phyloP scores from a whole-genome alignment of 2,329 filamentous ascomycete species.

The Fusarium abutilonis region DNA sequence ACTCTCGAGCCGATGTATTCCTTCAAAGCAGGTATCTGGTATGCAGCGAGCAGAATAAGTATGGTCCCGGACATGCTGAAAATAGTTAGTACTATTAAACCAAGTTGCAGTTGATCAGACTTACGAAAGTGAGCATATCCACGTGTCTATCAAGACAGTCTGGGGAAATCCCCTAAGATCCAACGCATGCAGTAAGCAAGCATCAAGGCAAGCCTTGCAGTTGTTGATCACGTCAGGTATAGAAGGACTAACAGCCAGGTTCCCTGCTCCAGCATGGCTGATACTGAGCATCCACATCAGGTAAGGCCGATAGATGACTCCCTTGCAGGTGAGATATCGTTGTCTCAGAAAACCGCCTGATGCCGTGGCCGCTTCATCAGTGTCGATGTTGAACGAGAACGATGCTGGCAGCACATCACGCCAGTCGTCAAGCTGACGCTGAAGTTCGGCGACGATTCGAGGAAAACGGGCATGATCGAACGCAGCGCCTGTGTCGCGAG shows the following conservation, averaged over 20 bases:
- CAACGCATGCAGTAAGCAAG: conserved; percentile 59
- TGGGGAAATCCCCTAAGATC: conserved; percentile 60
- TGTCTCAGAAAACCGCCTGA: conserved; percentile 61
- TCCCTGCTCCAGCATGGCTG: conserved; percentile 41
- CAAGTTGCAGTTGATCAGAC: conserved; percentile 22
- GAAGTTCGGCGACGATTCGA: conserved; percentile 58
- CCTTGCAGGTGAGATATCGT: conserved; percentile 61
- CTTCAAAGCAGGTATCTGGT: conserved; percentile 52
- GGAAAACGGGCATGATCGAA: conserved; percentile 58
- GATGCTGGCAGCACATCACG: conserved; percentile 56
- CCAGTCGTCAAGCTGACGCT: conserved; percentile 62
- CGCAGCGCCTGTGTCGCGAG: conserved; percentile 55
- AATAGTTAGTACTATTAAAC: fast-evolving
- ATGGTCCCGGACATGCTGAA: conserved; percentile 60
- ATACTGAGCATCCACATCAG: conserved; percentile 60
- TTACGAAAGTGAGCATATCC: conserved; percentile 65
- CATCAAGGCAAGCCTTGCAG: conserved; percentile 58
- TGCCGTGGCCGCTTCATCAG: conserved; percentile 48
- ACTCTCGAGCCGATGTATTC: conserved; percentile 53
- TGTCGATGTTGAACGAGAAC: conserved; percentile 54
- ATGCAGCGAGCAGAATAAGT: conserved; percentile 59
- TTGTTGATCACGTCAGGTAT: conserved; percentile 52
- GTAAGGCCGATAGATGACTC: conserved; percentile 63
- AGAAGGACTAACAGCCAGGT: conserved; percentile 40
- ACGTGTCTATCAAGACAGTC: conserved; percentile 63